Percentiles rank a stretch among this genome's conserved stretches.
Conservation (phyloP, 116 monocot species). For the Zostera marina region DNA sequence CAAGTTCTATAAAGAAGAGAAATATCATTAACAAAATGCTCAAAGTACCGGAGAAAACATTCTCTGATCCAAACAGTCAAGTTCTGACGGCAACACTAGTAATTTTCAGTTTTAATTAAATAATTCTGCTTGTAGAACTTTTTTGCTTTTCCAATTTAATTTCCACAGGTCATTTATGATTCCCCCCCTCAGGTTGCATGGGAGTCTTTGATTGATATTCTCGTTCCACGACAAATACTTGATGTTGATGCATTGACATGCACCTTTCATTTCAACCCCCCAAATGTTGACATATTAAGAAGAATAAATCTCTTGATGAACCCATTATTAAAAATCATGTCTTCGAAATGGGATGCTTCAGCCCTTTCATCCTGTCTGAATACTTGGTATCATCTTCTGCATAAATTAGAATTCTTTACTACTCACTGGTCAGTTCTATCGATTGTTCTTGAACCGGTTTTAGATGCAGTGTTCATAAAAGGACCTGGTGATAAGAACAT, state of each 20-base stretch:
- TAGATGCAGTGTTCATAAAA: slow-evolving; percentile 30
- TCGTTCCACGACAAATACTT: slow-evolving; percentile 16
- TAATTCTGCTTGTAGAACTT: too few relatives aligned
- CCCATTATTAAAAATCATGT: slow-evolving; percentile 35
- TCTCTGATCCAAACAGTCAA: slow-evolving; percentile 28
- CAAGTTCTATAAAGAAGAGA: slow-evolving; percentile 14
- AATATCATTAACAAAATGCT: slow-evolving; percentile 41
- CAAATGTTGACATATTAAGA: slow-evolving; percentile 18
- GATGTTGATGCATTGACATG: background rate
- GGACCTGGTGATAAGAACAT: slow-evolving; percentile 19
- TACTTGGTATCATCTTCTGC: slow-evolving; percentile 50
- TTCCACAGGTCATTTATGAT: background rate
- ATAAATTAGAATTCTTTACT: slow-evolving; percentile 36
- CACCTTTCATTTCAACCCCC: background rate
- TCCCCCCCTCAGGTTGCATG: slow-evolving; percentile 28
- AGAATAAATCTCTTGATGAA: slow-evolving; percentile 38
- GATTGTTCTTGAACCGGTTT: slow-evolving; percentile 22
- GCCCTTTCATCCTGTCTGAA: slow-evolving; percentile 26
- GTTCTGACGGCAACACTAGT: slow-evolving; percentile 53
- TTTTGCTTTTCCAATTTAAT: too few relatives aligned
- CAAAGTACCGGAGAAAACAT: slow-evolving; percentile 41
- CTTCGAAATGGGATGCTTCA: slow-evolving; percentile 20
- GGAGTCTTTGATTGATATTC: slow-evolving; percentile 43
- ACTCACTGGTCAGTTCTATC: slow-evolving; percentile 27
- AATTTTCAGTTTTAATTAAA: background rate